Evolutionary conservation across 306 rosid species (phyloP).

Genomic region (Carpinus viminea): DNA sequence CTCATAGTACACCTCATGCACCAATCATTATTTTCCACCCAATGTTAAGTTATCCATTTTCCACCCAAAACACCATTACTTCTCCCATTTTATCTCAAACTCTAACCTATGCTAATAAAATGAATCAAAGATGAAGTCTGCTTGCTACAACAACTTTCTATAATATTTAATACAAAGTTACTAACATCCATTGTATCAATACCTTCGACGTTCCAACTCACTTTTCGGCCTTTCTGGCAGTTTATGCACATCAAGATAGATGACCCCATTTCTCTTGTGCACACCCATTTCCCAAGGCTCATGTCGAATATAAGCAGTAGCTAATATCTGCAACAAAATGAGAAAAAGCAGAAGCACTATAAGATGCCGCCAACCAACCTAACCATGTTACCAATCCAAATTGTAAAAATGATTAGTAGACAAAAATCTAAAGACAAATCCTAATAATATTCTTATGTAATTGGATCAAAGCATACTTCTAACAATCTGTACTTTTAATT

Average conservation of each 20-base stretch:
- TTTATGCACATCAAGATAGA: slow-evolving; percentile 95
- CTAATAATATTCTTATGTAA: not conserved
- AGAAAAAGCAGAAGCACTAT: slow-evolving; percentile 2
- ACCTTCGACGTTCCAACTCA: slow-evolving; percentile 92
- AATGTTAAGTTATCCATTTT: too few relatives aligned
- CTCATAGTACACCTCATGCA: not conserved
- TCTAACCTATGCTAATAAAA: not conserved
- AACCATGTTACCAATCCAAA: not conserved
- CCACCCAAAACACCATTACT: not conserved
- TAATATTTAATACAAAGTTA: not conserved
- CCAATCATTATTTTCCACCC: not conserved
- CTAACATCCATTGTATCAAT: slow-evolving; percentile 10
- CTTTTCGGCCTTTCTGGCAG: slow-evolving; percentile 86
- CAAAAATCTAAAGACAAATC: not conserved
- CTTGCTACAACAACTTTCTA: not conserved
- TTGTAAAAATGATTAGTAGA: not conserved
- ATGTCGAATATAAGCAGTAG: slow-evolving; percentile 79
- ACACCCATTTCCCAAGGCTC: slow-evolving; percentile 99
- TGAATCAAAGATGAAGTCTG: not conserved
- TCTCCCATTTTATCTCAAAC: not conserved
- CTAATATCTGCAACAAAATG: slow-evolving; percentile 61
- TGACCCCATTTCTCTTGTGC: slow-evolving; percentile 92
- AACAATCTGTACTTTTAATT: not conserved
- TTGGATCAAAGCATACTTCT: not conserved
- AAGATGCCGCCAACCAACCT: not conserved